Percentiles rank a stretch among this genome's conserved stretches.
phyloP scores from a whole-genome alignment of 2,329 filamentous ascomycete genomes.

The Colletotrichum abscissum region DNA sequence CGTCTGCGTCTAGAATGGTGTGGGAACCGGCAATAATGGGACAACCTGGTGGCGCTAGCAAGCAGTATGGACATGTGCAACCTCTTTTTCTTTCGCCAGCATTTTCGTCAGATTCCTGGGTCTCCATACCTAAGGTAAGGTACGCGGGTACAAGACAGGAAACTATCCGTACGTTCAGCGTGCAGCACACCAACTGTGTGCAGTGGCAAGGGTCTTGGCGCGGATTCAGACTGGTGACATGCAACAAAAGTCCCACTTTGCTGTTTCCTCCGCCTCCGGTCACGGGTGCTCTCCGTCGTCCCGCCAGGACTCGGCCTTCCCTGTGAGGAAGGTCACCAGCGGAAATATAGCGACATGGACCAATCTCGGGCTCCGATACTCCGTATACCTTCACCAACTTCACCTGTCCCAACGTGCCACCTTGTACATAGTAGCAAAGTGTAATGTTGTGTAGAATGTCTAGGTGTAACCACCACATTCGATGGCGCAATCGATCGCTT shows the following conservation, averaged over 20 bases:
- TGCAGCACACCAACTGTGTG: background rate
- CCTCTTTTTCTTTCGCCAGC: background rate
- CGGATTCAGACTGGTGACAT: background rate
- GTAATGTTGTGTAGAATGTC: background rate
- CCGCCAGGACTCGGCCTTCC: background rate
- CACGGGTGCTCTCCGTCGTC: background rate
- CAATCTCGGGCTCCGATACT: background rate
- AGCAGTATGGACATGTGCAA: conserved; percentile 10
- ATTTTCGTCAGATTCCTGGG: conserved; percentile 9
- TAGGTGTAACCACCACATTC: background rate
- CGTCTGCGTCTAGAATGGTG: background rate
- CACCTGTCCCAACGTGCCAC: background rate
- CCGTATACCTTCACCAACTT: background rate
- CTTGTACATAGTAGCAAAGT: background rate
- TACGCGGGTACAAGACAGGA: background rate
- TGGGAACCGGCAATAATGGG: conserved; percentile 3
- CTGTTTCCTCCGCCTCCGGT: background rate
- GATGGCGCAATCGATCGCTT: background rate
- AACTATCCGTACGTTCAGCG: background rate
- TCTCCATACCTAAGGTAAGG: background rate
- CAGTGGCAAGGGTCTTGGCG: conserved; percentile 12
- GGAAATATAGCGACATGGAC: background rate
- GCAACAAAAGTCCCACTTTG: background rate
- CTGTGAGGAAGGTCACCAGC: background rate
- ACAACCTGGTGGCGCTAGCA: background rate